These are phyloP conservation scores for Penicillium fuscoglaucum DNA, from an alignment of 2,329 filamentous ascomycete species.

Conservation along the genomic window DNA sequence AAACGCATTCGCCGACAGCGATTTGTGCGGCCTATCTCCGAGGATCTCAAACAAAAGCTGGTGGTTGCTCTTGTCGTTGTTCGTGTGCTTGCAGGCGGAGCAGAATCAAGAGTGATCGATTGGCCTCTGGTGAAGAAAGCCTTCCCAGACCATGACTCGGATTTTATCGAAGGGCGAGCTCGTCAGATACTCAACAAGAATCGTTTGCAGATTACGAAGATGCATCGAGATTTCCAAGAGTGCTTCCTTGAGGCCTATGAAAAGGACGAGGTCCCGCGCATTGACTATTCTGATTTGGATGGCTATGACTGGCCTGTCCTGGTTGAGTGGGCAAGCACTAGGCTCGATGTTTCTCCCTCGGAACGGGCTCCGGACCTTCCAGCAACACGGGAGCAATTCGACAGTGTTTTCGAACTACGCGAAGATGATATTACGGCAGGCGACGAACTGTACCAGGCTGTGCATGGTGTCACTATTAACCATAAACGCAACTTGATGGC, in stretches of 20 bases:
- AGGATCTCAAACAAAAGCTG: constrained; percentile 36
- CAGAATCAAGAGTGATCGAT: constrained; percentile 45
- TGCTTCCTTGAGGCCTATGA: constrained; percentile 49
- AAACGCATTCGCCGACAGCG: constrained; percentile 28
- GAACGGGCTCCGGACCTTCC: constrained; percentile 46
- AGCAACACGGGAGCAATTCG: constrained; percentile 44
- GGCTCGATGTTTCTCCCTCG: constrained; percentile 42
- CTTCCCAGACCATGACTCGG: constrained; percentile 43
- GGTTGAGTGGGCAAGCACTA: constrained; percentile 48
- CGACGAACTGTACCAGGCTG: constrained; percentile 40
- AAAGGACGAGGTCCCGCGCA: constrained; percentile 42
- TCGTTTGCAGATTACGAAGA: constrained; percentile 43
- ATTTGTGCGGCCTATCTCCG: constrained; percentile 26
- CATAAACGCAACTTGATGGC: constrained; percentile 38
- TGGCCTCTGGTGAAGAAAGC: constrained; percentile 46
- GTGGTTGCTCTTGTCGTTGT: constrained; percentile 47
- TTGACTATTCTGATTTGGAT: constrained; percentile 47
- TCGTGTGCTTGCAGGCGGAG: constrained; percentile 47
- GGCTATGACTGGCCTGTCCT: constrained; percentile 50
- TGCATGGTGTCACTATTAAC: constrained; percentile 32
- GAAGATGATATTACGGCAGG: constrained; percentile 35
- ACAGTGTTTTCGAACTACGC: constrained; percentile 44
- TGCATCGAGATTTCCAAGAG: constrained; percentile 50
- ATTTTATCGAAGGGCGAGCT: constrained; percentile 38
- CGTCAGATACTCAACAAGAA: constrained; percentile 43